These are phyloP conservation scores for Aspergillus mulundensis DNA, from an alignment of 495 filamentous ascomycete species.

Conservation along the genomic window DNA sequence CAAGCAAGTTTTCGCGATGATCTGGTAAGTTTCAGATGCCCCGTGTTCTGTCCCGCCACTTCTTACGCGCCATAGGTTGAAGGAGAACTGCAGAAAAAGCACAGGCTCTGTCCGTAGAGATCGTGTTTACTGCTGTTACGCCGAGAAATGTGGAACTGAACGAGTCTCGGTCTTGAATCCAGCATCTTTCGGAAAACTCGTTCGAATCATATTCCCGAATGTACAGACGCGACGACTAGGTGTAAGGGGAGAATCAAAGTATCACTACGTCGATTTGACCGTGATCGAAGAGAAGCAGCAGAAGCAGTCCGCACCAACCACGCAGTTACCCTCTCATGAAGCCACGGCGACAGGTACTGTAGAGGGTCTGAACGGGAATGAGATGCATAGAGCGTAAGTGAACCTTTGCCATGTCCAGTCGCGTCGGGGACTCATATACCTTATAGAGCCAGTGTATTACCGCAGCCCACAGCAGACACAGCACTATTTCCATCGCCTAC, in stretches of 20 bases:
- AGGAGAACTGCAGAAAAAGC: conserved; percentile 71
- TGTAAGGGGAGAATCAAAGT: conserved; percentile 95
- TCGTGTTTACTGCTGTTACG: conserved; percentile 91
- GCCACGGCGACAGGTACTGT: conserved; percentile 15
- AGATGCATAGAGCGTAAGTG: conserved; percentile 35
- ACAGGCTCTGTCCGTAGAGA: conserved; percentile 84
- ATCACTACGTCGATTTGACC: conserved; percentile 90
- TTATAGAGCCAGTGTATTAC: conserved; percentile 34
- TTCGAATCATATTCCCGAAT: conserved; percentile 91
- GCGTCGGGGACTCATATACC: background rate
- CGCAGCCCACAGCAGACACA: conserved; percentile 57
- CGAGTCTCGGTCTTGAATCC: conserved; percentile 91
- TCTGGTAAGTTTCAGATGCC: conserved; percentile 64
- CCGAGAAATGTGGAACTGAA: conserved; percentile 82
- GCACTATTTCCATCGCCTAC: conserved; percentile 66
- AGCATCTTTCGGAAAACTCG: conserved; percentile 95
- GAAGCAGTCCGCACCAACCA: conserved; percentile 27
- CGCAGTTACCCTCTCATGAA: conserved; percentile 23
- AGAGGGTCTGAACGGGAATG: conserved; percentile 25
- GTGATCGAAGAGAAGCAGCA: conserved; percentile 54
- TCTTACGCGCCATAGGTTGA: conserved; percentile 59
- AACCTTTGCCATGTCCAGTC: background rate
- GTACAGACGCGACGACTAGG: conserved; percentile 88
- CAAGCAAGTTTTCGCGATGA: conserved; percentile 96
- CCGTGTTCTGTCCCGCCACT: background rate